A percentile compares a stretch with the other conserved stretches of the same genome.
phyloP scores from a whole-genome alignment of 331 rosid species.

The Acacia pycnantha region DNA sequence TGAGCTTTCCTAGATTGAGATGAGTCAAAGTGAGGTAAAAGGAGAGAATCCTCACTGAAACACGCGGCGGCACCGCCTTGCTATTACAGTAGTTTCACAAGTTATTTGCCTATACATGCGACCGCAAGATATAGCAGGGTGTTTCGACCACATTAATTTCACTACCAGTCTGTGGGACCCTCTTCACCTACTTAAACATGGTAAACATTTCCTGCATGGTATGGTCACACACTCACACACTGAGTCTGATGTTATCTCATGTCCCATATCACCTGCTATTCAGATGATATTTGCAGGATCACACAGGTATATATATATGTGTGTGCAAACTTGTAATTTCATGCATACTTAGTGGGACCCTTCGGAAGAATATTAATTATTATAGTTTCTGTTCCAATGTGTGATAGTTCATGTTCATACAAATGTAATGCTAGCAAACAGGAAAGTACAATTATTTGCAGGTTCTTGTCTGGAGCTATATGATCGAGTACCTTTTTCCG shows the following conservation, averaged over 20 bases:
- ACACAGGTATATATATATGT: neutral
- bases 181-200: slow-evolving; percentile 15
- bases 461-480: slow-evolving; percentile 23
- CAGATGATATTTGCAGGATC: slow-evolving; percentile 32
- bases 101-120: slow-evolving; percentile 46
- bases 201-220: slow-evolving; percentile 22
- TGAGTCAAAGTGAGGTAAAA: slow-evolving; percentile 23
- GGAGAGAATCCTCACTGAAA: slow-evolving; percentile 8
- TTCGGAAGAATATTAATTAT: neutral
- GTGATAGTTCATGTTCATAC: neutral
- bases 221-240: neutral
- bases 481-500: neutral
- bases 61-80: slow-evolving; percentile 26
- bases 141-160: slow-evolving; percentile 31
- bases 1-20: slow-evolving; percentile 20
- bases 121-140: slow-evolving; percentile 24
- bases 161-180: slow-evolving; percentile 32
- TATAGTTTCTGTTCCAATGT: neutral
- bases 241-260: slow-evolving; percentile 20
- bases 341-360: neutral
- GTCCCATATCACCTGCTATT: slow-evolving; percentile 40
- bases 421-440: neutral
- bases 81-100: slow-evolving; percentile 32
- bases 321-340: neutral
- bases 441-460: neutral